Evolutionary conservation across 345 rosid genomes (phyloP).

Genomic region (Cardamine resedifolia): DNA sequence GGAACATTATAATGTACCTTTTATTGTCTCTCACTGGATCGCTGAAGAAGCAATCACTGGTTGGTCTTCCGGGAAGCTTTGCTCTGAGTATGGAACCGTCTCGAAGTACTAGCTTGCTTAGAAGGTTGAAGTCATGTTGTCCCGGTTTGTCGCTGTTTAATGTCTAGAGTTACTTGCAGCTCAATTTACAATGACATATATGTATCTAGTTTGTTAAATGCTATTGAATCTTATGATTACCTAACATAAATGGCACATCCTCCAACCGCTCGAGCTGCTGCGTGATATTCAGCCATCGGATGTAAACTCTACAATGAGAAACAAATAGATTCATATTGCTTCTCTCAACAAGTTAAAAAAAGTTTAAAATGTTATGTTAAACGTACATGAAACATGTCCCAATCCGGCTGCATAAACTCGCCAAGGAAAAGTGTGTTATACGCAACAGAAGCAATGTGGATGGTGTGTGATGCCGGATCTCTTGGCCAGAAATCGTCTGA

Average conservation of each 20-base stretch:
- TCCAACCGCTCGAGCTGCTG: slow-evolving; percentile 61
- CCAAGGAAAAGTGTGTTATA: slow-evolving; percentile 62
- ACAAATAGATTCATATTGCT: not conserved
- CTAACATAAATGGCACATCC: slow-evolving; percentile 65
- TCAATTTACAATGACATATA: not conserved
- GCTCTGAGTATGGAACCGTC: slow-evolving; percentile 70
- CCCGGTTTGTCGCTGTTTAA: slow-evolving; percentile 50
- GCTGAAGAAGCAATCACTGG: slow-evolving; percentile 59
- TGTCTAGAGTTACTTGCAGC: slow-evolving; percentile 3
- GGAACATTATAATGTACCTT: slow-evolving; percentile 45
- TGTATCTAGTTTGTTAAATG: not conserved
- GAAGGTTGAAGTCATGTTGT: slow-evolving; percentile 51
- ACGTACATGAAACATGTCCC: slow-evolving; percentile 69
- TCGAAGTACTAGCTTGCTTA: slow-evolving; percentile 58
- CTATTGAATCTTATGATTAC: slow-evolving; percentile 24
- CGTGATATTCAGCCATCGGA: slow-evolving; percentile 55
- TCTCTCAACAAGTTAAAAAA: not conserved
- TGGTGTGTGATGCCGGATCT: slow-evolving; percentile 53
- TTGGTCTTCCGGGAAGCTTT: slow-evolving; percentile 63
- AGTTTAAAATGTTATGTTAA: not conserved
- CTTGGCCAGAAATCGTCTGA: slow-evolving; percentile 70
- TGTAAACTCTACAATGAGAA: slow-evolving; percentile 53
- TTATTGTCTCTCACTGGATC: slow-evolving; percentile 67
- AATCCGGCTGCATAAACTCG: slow-evolving; percentile 60
- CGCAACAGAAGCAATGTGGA: slow-evolving; percentile 58